Evolutionary conservation across 129 eudicot species (phyloP).

Genomic region (Flaveria brownii): DNA sequence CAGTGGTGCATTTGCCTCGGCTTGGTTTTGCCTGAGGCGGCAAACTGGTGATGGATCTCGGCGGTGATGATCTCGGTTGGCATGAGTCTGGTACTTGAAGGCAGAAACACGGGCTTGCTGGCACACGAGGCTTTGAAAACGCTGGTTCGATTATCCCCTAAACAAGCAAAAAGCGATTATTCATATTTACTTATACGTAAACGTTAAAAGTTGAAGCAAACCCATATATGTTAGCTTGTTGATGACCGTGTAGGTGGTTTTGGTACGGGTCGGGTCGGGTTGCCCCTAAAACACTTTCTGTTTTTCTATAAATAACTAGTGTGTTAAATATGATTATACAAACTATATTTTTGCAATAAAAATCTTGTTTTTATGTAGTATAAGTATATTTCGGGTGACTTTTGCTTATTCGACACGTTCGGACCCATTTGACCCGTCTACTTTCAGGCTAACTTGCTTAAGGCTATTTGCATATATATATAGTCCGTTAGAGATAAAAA

Average conservation of each 20-base stretch:
- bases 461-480: background rate
- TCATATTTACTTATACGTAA: background rate
- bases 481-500: background rate
- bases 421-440: background rate
- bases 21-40: conserved; percentile 64
- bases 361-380: background rate
- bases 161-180: background rate
- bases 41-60: conserved; percentile 48
- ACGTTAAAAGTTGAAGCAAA: no score
- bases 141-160: conserved; percentile 88
- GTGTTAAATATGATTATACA: background rate
- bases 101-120: conserved; percentile 81
- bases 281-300: background rate
- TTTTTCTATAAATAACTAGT: background rate
- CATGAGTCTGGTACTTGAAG: conserved; percentile 65
- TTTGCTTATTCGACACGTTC: background rate
- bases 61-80: conserved; percentile 61
- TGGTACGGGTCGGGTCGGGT: background rate
- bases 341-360: background rate
- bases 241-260: no score
- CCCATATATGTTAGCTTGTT: no score
- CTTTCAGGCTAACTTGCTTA: background rate
- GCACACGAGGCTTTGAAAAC: conserved; percentile 70
- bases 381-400: no score
- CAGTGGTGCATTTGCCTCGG: conserved; percentile 74